These are phyloP conservation scores for Colletotrichum incanum DNA, from an alignment of 2,329 filamentous ascomycete genomes.

Conservation along the genomic window DNA sequence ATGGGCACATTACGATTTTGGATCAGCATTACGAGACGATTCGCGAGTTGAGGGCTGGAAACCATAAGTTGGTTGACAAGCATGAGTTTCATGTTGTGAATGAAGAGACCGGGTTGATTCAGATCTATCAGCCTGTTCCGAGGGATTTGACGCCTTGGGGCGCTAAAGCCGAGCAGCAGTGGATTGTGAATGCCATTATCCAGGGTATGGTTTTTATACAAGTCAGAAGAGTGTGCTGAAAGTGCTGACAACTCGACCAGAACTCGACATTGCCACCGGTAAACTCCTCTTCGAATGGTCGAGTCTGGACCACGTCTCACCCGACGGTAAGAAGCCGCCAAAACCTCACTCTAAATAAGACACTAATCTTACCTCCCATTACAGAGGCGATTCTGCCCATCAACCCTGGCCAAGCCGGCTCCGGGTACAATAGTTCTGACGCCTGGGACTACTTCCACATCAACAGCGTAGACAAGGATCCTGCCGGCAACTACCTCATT, in stretches of 20 bases:
- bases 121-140: conserved; percentile 67
- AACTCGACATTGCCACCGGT: conserved; percentile 67
- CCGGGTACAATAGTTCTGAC: conserved; percentile 48
- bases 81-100: conserved; percentile 56
- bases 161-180: conserved; percentile 63
- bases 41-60: not conserved
- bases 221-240: accelerated
- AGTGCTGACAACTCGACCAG: conserved; percentile 44
- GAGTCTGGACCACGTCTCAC: conserved; percentile 49
- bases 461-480: conserved; percentile 58
- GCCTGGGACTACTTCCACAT: conserved; percentile 58
- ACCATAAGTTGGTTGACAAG: not conserved
- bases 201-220: conserved; percentile 57
- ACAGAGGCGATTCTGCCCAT: conserved; percentile 63
- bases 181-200: conserved; percentile 70
- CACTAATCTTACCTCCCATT: conserved; percentile 9
- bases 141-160: conserved; percentile 62
- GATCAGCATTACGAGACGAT: not conserved
- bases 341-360: not conserved
- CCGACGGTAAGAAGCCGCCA: conserved; percentile 44
- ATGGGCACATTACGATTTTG: conserved; percentile 57
- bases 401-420: conserved; percentile 58
- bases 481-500: conserved; percentile 50
- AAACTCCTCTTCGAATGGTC: conserved; percentile 65
- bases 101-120: conserved; percentile 67